phyloP scores from a whole-genome alignment of 768 basidiomycete genomes.

The Kondoa malvinella region DNA sequence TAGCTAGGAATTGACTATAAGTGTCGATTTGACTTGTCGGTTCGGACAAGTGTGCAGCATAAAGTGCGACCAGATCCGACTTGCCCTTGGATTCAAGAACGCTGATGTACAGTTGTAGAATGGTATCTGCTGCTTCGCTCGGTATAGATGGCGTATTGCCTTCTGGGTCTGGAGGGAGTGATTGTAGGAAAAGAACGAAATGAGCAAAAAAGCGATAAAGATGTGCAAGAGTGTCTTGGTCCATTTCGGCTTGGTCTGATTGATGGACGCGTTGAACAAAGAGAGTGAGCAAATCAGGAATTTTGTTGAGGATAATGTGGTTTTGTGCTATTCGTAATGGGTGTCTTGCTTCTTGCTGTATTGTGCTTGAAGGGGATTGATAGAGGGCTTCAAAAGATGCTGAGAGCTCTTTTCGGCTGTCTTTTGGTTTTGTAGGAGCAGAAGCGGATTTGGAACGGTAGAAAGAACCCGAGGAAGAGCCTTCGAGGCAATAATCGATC shows the following conservation, averaged over 20 bases:
- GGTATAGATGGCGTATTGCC: slow-evolving; percentile 43
- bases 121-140: slow-evolving; percentile 54
- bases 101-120: slow-evolving; percentile 72
- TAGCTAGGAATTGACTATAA: slow-evolving; percentile 71
- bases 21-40: slow-evolving; percentile 63
- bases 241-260: slow-evolving; percentile 26
- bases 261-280: slow-evolving; percentile 31
- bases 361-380: neutral
- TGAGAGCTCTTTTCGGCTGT: slow-evolving; percentile 3
- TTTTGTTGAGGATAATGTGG: slow-evolving; percentile 52
- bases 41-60: slow-evolving; percentile 74
- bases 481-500: slow-evolving; percentile 50
- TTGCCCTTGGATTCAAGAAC: slow-evolving; percentile 49
- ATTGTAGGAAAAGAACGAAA: slow-evolving; percentile 67
- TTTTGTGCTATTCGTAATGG: slow-evolving; percentile 70
- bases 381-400: slow-evolving; percentile 10
- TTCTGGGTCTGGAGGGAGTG: slow-evolving; percentile 44
- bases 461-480: slow-evolving; percentile 48
- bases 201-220: slow-evolving; percentile 69
- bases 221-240: slow-evolving; percentile 27
- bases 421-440: neutral
- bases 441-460: slow-evolving; percentile 1
- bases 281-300: slow-evolving; percentile 48
- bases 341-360: slow-evolving; percentile 45
- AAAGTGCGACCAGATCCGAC: slow-evolving; percentile 67